Evolutionary conservation across 441 rosid species (phyloP).

Genomic region (Euphorbia celastroides): DNA sequence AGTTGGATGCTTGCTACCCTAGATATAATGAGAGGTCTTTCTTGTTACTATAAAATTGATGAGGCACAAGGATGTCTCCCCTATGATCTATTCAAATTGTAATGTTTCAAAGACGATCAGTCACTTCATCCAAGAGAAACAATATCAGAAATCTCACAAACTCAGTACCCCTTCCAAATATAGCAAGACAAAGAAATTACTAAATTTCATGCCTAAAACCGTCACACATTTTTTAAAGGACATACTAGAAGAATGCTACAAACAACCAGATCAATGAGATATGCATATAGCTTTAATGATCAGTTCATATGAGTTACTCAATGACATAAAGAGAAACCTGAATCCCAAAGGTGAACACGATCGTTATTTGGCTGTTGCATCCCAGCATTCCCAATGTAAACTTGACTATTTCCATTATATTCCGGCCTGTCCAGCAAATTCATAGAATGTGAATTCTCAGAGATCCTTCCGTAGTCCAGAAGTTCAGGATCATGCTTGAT

Average conservation of each 20-base stretch:
- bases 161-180: neutral
- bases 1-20: neutral
- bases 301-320: constrained; percentile 15
- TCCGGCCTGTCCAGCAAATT: constrained; percentile 29
- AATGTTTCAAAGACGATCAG: neutral
- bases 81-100: neutral
- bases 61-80: neutral
- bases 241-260: neutral
- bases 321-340: constrained; percentile 45
- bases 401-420: constrained; percentile 31
- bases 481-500: constrained; percentile 28
- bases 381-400: constrained; percentile 32
- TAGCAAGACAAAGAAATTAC: neutral
- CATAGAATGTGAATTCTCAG: constrained; percentile 28
- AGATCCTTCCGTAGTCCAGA: constrained; percentile 29
- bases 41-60: too few species aligned
- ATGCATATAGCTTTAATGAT: constrained; percentile 6
- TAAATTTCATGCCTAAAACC: neutral
- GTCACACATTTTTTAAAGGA: too few species aligned
- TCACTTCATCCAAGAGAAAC: constrained; percentile 3
- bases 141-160: neutral
- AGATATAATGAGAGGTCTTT: neutral
- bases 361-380: constrained; percentile 31
- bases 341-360: constrained; percentile 34
- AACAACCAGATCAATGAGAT: neutral